Evolutionary conservation across 2,329 filamentous ascomycete genomes (phyloP).

Genomic region (Pseudogymnoascus sp.): DNA sequence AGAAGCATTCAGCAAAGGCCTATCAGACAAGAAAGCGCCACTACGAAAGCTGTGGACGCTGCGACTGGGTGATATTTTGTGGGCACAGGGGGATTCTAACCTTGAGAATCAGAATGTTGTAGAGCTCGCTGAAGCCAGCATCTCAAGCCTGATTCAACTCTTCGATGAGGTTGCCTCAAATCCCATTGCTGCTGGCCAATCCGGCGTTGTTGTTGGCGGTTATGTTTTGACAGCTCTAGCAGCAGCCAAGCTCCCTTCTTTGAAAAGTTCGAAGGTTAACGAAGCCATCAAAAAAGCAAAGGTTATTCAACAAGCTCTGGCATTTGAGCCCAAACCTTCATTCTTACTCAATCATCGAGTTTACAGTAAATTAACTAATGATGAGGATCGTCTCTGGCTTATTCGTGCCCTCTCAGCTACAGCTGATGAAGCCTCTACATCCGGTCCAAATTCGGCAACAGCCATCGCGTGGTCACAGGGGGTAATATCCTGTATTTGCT

Average conservation of each 20-base stretch:
- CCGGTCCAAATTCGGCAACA: conserved; percentile 42
- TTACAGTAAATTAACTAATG: conserved; percentile 67
- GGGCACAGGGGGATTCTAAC: conserved; percentile 41
- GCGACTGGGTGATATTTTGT: conserved; percentile 62
- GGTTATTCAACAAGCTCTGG: conserved; percentile 57
- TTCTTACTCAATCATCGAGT: conserved; percentile 79
- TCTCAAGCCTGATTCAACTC: conserved; percentile 53
- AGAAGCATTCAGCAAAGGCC: conserved; percentile 71
- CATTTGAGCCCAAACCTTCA: conserved; percentile 71
- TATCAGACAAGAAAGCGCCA: conserved; percentile 74
- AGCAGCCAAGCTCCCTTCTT: conserved; percentile 43
- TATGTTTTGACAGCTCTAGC: conserved; percentile 64
- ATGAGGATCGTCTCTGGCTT: conserved; percentile 74
- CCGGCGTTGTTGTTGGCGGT: conserved; percentile 69
- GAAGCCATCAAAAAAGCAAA: conserved; percentile 53
- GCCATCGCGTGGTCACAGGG: conserved; percentile 73
- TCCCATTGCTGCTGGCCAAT: conserved; percentile 70
- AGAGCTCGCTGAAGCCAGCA: conserved; percentile 45
- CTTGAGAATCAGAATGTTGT: conserved; percentile 40
- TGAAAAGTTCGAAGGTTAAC: conserved; percentile 48
- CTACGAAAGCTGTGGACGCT: conserved; percentile 76
- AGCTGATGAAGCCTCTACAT: conserved; percentile 40
- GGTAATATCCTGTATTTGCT: conserved; percentile 69
- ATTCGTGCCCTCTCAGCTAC: conserved; percentile 60
- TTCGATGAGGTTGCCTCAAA: conserved; percentile 76